phyloP scores from a whole-genome alignment of 2,329 filamentous ascomycete genomes.

The Pseudogymnoascus sp. region DNA sequence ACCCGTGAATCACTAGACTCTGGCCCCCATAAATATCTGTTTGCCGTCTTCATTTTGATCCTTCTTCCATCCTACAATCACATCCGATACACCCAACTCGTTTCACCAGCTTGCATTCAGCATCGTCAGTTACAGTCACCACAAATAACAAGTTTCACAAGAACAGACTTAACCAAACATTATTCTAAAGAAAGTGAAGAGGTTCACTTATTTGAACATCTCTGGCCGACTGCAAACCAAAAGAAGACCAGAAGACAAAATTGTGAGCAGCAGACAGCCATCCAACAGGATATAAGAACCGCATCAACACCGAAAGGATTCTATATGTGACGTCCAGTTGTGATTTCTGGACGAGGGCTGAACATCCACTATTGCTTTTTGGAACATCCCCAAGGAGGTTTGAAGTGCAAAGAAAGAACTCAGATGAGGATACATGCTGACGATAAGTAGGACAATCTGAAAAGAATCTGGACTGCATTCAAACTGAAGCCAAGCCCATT shows the following conservation, averaged over 20 bases:
- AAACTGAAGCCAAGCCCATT: background rate
- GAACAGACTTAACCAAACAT: background rate
- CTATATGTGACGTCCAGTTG: background rate
- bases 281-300: background rate
- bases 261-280: background rate
- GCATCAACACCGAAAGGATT: background rate
- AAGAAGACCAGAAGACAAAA: background rate
- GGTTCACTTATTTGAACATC: background rate
- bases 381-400: background rate
- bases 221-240: background rate
- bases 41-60: background rate
- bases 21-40: background rate
- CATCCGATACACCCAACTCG: background rate
- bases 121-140: background rate
- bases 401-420: background rate
- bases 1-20: background rate
- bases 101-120: background rate
- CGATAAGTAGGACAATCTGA: background rate
- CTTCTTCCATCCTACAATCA: background rate
- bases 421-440: background rate
- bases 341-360: background rate
- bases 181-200: background rate
- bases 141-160: slow-evolving; percentile 1
- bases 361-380: background rate
- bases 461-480: background rate